A percentile compares a stretch with the other conserved stretches of the same genome.
Evolutionary conservation across 2,329 filamentous ascomycete species (phyloP).

Genomic region (Plectosphaerella sp.): DNA sequence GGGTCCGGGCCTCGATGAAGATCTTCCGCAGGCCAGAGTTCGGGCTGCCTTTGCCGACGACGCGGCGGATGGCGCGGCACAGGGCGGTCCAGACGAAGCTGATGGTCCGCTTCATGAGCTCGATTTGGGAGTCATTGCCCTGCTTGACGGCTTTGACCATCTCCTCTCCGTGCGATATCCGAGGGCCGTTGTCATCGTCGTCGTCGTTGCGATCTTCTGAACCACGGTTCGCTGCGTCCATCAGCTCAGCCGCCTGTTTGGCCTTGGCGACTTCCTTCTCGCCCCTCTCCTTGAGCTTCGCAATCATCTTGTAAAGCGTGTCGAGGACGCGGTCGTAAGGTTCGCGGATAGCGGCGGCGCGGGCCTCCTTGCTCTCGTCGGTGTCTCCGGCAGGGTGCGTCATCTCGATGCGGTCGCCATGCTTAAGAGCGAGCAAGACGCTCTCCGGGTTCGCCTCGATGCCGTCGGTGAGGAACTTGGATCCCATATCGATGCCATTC

Average conservation of each 20-base stretch:
- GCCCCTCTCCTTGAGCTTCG: conserved; percentile 64
- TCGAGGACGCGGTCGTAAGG: conserved; percentile 81
- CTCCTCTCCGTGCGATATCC: conserved; percentile 41
- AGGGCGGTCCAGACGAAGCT: conserved; percentile 94
- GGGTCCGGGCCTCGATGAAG: conserved; percentile 82
- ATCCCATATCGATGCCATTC: conserved; percentile 58
- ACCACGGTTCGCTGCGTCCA: conserved; percentile 31
- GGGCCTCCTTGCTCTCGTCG: conserved; percentile 68
- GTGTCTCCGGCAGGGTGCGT: conserved; percentile 73
- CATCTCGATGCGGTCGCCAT: conserved; percentile 81
- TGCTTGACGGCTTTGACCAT: conserved; percentile 59
- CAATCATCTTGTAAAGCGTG: conserved; percentile 81
- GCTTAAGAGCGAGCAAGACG: conserved; percentile 82
- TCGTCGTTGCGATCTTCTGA: conserved; percentile 27
- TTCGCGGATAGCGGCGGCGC: conserved; percentile 72
- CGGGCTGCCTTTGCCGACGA: conserved; percentile 74
- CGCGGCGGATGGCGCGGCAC: conserved; percentile 87
- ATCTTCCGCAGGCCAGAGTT: conserved; percentile 74
- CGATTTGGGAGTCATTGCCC: conserved; percentile 67
- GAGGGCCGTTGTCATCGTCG: conserved; percentile 43
- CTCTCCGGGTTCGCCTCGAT: conserved; percentile 91
- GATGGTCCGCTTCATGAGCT: conserved; percentile 75
- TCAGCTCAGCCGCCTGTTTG: conserved; percentile 44
- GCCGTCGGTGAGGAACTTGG: conserved; percentile 76
- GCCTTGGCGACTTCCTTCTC: conserved; percentile 52